Conservation (phyloP, 305 asterid genomes). For the Fraxinus baroniana region DNA sequence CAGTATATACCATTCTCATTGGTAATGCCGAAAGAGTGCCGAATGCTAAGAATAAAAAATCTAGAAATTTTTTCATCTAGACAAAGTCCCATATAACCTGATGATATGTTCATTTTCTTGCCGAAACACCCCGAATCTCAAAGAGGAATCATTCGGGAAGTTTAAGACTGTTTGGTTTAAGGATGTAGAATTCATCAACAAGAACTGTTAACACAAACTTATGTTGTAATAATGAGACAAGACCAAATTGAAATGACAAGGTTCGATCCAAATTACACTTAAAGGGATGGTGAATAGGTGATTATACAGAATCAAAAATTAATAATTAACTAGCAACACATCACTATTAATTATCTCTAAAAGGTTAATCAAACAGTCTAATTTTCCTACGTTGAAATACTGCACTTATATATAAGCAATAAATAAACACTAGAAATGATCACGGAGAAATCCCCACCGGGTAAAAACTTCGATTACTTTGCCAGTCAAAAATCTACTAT, state of each 20-base stretch:
- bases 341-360: no score
- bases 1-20: neutral
- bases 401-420: no score
- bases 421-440: no score
- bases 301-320: no score
- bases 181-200: neutral
- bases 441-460: no score
- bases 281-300: no score
- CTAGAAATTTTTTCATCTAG: neutral
- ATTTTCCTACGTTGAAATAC: no score
- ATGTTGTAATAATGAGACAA: neutral
- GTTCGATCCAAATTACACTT: no score
- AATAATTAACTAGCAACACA: no score
- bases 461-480: no score
- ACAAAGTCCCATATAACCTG: neutral
- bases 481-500: no score
- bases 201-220: neutral
- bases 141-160: conserved; percentile 9
- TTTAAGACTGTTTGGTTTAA: neutral
- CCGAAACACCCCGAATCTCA: neutral
- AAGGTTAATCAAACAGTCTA: no score
- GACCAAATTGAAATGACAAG: neutral
- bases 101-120: neutral
- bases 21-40: neutral
- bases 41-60: neutral